Base-by-base conservation (phyloP, 2,329 filamentous ascomycete species). In the Cordyceps militaris region DNA sequence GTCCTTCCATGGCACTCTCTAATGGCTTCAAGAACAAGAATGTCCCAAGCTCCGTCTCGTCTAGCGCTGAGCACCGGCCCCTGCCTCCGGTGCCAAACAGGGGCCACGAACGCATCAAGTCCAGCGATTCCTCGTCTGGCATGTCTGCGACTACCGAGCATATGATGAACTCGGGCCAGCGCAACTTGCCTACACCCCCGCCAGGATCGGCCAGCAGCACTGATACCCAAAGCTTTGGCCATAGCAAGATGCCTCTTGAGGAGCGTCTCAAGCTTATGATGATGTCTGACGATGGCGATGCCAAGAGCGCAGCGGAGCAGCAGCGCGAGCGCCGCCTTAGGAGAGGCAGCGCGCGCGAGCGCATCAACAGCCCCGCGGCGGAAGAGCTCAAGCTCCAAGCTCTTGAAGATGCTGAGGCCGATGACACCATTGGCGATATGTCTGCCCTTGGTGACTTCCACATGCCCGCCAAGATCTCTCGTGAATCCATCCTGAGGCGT, bases 401-500 rank as follows among this genome's bases (percentile, higher is more conserved):
- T 47, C 55, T 59, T 5, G 73, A 77, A 26, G 69, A 69, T 10
- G 74, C 78, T 13, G 82, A 84, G 63, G 81, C 79, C 43, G 83
- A 85, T 21, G 81, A 85, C 56, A 78, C 79, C 2, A 67, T 85
- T 44, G 83, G 81, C 47, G 84, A 88, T 57, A 70, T 86, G 64
- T 80, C 81, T 55, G 73, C 79, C 11, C 71, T 86, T 58, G 77
- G 81, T 60, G 82, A 86, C 59, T 87, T 87, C 64, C 79, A 87
- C 62, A 74, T 87, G 14, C 89, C 85, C 19, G 80, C 88, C 11
- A 87, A 87, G 56, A 96, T 97, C 67, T 97, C 93, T 9, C 84
- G 93, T 38, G 94, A 97, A 69, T 96, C 92, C 0, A 97, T 97
- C 64, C 77, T 97, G 65, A 86, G 89, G 55, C 91, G 93, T 61